These are phyloP conservation scores for Verticillium longisporum DNA, from an alignment of 2,329 filamentous ascomycete species.

Conservation along the genomic window DNA sequence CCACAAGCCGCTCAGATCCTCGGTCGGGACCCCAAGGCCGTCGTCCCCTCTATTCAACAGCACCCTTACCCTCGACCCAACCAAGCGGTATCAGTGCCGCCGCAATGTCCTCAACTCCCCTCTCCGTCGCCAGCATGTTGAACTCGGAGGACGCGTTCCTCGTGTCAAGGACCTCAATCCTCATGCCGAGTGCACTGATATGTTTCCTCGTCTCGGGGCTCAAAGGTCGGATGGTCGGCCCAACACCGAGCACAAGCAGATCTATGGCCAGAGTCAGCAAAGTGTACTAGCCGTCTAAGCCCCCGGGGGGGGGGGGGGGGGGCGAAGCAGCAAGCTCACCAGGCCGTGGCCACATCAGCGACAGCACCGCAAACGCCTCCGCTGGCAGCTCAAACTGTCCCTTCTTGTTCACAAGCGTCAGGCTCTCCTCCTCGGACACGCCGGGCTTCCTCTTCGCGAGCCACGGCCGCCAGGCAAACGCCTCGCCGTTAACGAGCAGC, in stretches of 20 bases:
- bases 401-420: constrained; percentile 61
- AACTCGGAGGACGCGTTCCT: constrained; percentile 91
- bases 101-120: constrained; percentile 77
- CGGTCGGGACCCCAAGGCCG: not conserved
- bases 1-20: too few species aligned
- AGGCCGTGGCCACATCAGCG: constrained; percentile 79
- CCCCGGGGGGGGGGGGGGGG: not conserved
- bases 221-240: constrained; percentile 66
- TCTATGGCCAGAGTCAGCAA: constrained; percentile 42
- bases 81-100: constrained; percentile 83
- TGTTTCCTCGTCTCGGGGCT: constrained; percentile 66
- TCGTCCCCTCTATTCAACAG: constrained; percentile 8
- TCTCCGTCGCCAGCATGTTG: constrained; percentile 89
- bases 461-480: constrained; percentile 87
- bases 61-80: constrained; percentile 59
- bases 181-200: constrained; percentile 72
- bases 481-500: constrained; percentile 78
- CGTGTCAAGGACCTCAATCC: constrained; percentile 85
- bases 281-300: not conserved
- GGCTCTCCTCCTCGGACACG: not conserved
- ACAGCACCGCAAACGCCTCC: constrained; percentile 68
- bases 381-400: constrained; percentile 74
- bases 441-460: constrained; percentile 30
- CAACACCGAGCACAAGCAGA: constrained; percentile 82
- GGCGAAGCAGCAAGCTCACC: constrained; percentile 45